These are phyloP conservation scores for Posidonia oceanica DNA, from an alignment of 116 monocot genomes.

Conservation along the genomic window DNA sequence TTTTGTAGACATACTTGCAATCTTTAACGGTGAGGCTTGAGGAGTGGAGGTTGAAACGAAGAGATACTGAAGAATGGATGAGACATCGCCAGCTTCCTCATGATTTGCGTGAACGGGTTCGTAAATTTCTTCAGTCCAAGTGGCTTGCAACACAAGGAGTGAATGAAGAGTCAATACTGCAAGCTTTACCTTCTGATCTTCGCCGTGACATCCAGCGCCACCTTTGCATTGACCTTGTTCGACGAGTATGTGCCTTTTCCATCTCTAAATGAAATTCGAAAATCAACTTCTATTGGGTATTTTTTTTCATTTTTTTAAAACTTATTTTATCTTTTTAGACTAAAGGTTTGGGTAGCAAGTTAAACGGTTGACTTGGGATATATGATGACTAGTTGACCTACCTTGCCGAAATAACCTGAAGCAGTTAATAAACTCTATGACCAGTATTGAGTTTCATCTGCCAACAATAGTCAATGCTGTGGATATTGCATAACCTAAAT, in stretches of 20 bases:
- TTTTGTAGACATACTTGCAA: conserved; percentile 58
- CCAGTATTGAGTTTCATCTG: too few relatives aligned
- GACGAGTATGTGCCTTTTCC: conserved; percentile 29
- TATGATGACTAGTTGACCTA: too few relatives aligned
- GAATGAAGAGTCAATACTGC: conserved; percentile 58
- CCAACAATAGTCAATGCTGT: too few relatives aligned
- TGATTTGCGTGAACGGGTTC: conserved; percentile 41
- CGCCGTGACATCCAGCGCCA: conserved; percentile 69
- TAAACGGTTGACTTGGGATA: too few relatives aligned
- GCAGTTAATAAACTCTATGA: too few relatives aligned
- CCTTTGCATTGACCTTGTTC: conserved; percentile 71
- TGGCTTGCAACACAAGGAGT: conserved; percentile 75
- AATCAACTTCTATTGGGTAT: neutral
- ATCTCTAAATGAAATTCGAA: neutral
- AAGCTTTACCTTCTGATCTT: conserved; percentile 54
- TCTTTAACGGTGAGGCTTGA: conserved; percentile 66
- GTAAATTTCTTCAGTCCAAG: conserved; percentile 69
- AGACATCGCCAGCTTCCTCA: conserved; percentile 63
- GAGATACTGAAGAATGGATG: conserved; percentile 92
- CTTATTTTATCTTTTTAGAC: neutral
- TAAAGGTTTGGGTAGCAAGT: neutral
- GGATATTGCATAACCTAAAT: too few relatives aligned
- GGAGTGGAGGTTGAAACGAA: conserved; percentile 71
- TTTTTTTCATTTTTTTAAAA: neutral
- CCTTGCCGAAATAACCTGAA: too few relatives aligned